A percentile compares a stretch with the other conserved stretches of the same genome.
Conservation (phyloP, 1,284 basidiomycete species). For the Heterobasidion irregulare region DNA sequence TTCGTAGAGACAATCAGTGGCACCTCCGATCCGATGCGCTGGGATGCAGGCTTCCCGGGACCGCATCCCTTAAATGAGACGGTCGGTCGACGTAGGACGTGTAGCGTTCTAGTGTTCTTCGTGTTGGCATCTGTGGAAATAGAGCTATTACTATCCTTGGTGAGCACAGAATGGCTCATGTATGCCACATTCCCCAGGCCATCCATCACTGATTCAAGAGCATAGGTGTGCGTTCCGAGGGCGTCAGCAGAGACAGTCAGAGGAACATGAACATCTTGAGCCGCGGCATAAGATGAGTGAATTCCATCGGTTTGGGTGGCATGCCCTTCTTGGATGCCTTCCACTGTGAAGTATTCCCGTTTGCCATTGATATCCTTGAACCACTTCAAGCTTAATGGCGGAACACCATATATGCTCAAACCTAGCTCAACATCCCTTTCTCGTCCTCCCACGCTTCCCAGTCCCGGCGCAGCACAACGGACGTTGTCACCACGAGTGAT, state of each 20-base stretch:
- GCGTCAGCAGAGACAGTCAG: constrained; percentile 53
- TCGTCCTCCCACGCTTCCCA: constrained; percentile 36
- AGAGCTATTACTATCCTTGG: constrained; percentile 5
- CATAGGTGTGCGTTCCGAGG: constrained; percentile 60
- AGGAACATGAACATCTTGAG: constrained; percentile 60
- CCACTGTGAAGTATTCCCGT: constrained; percentile 65
- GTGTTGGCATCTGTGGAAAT: constrained; percentile 24
- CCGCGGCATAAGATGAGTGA: constrained; percentile 17
- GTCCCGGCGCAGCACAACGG: constrained; percentile 44
- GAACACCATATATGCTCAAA: constrained; percentile 71
- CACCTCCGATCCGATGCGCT: constrained; percentile 66
- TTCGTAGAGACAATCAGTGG: constrained; percentile 41
- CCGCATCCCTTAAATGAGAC: constrained; percentile 73
- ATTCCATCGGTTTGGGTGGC: constrained; percentile 13
- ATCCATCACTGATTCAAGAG: constrained; percentile 68
- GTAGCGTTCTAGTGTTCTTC: constrained; percentile 53
- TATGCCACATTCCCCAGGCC: constrained; percentile 54
- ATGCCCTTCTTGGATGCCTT: constrained; percentile 69
- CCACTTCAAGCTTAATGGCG: constrained; percentile 76
- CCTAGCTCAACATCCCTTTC: constrained; percentile 54
- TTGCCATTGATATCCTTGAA: constrained; percentile 55
- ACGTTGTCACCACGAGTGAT: constrained; percentile 35
- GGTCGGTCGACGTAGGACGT: constrained; percentile 70
- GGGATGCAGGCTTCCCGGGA: constrained; percentile 61
- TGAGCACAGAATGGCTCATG: constrained; percentile 12